A percentile compares a stretch with the other conserved stretches of the same genome.
Conservation (phyloP, 805 yeast genomes). For the Ogataea degrootiae region DNA sequence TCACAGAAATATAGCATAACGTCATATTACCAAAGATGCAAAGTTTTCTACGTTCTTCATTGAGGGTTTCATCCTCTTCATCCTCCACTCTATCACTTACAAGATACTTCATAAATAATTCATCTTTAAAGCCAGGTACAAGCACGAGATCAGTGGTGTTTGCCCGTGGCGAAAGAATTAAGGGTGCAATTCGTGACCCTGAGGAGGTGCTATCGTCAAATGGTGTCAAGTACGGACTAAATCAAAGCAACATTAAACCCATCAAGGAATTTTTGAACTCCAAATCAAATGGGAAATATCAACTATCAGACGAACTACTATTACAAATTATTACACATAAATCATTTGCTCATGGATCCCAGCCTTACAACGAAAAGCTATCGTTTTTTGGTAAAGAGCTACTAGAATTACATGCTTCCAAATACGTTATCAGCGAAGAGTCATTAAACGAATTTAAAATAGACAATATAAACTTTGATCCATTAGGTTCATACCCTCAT, state of each 20-base stretch:
- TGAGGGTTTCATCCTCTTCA: background rate
- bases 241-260: slow-evolving; percentile 42
- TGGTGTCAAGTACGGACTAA: slow-evolving; percentile 51
- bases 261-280: slow-evolving; percentile 42
- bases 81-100: background rate
- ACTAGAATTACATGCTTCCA: slow-evolving; percentile 45
- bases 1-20: background rate
- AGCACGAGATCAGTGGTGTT: slow-evolving; percentile 29
- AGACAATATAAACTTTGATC: slow-evolving; percentile 49
- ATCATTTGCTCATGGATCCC: slow-evolving; percentile 86
- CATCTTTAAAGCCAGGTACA: slow-evolving; percentile 1
- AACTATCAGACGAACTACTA: slow-evolving; percentile 57
- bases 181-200: slow-evolving; percentile 70
- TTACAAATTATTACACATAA: slow-evolving; percentile 89
- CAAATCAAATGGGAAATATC: slow-evolving; percentile 34
- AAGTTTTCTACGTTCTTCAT: slow-evolving; percentile 2
- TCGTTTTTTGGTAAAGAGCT: slow-evolving; percentile 66
- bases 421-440: slow-evolving; percentile 31
- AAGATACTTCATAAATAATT: background rate
- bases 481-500: slow-evolving; percentile 53
- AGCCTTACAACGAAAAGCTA: slow-evolving; percentile 86
- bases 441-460: slow-evolving; percentile 33
- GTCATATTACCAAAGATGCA: slow-evolving; percentile 3
- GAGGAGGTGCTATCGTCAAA: slow-evolving; percentile 48
- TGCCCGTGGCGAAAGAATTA: slow-evolving; percentile 52